Base-by-base conservation (phyloP, 306 rosid species). In the Cicer arietinum region DNA sequence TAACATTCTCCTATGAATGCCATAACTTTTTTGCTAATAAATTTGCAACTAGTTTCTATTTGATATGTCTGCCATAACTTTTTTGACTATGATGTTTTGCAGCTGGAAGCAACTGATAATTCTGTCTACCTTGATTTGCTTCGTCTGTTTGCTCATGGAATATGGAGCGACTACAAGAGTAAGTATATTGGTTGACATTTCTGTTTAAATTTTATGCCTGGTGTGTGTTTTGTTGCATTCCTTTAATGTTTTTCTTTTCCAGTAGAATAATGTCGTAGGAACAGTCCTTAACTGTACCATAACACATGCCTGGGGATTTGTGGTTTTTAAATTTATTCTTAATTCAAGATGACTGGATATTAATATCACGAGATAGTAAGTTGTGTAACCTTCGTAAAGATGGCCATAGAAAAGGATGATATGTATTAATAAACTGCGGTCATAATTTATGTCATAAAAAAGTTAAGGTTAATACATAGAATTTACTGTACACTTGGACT, bases 121-220 rank as follows among this genome's bases (percentile, higher is more conserved):
- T 77, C 96, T 57, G 88, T 72, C 8, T 77, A 92, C 83, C 90
- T 91, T 71, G 90, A 94, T 37, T 20, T 90, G 82, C 93, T 94
- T 78, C 90, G 88, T 58, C 81, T 94, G 85, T 92, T 90, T 86
- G 93, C 97, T 10, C 90, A 92, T 69, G 99, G 97, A 75, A 91
- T 91, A 46, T 94, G 96, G 96, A 91, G 87, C 75, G 99, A 94
- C 82, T 94, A 89, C 80, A 94, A 85, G 88, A 79, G 99, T 94
- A 86, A 86, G 93, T 44, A 60, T 8, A 48, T 14, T 48, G 61
- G 60, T 69, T 59, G 40, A 42, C 22, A 3, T 62, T 71, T 73
- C 42, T 42, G 7, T 25, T 61, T 41, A 25, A 41, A 10, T 17
- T 70, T 62, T 35, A 30, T 44, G 62, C 35, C 59, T 9, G 6